Conservation (phyloP, 73 alveolate genomes). For the Paramecium sexaurelia region DNA sequence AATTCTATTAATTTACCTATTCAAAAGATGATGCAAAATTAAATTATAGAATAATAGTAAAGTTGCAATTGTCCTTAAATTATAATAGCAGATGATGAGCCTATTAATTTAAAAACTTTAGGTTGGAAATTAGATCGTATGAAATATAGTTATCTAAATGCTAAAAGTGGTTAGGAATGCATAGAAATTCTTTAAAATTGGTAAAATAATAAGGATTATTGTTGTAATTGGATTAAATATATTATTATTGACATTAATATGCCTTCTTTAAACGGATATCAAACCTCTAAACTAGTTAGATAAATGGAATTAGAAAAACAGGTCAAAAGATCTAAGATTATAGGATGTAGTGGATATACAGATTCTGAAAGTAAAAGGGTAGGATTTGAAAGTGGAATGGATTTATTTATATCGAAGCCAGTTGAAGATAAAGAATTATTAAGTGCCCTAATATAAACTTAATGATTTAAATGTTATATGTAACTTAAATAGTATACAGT, state of each 20-base stretch:
- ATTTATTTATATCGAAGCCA: background rate
- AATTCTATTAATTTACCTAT: background rate
- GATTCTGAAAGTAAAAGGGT: background rate
- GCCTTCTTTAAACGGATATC: constrained; percentile 61
- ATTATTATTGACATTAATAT: constrained; percentile 37
- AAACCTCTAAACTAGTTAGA: constrained; percentile 5
- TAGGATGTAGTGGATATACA: constrained; percentile 46
- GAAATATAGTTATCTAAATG: background rate
- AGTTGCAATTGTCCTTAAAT: constrained; percentile 2
- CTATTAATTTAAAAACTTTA: background rate
- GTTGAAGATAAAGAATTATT: background rate
- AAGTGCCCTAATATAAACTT: background rate
- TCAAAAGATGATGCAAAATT: background rate
- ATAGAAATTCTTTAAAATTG: background rate
- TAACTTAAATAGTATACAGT: background rate
- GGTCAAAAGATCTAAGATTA: background rate
- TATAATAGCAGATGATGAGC: constrained; percentile 19
- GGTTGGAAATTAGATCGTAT: background rate
- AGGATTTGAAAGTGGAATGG: constrained; percentile 37
- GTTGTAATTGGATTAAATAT: constrained; percentile 14
- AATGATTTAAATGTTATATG: background rate
- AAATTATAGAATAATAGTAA: background rate
- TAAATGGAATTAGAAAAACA: background rate
- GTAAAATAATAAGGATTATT: background rate
- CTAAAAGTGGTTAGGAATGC: background rate